Evolutionary conservation across 495 filamentous ascomycete genomes (phyloP).

Genomic region (Talaromyces liani): DNA sequence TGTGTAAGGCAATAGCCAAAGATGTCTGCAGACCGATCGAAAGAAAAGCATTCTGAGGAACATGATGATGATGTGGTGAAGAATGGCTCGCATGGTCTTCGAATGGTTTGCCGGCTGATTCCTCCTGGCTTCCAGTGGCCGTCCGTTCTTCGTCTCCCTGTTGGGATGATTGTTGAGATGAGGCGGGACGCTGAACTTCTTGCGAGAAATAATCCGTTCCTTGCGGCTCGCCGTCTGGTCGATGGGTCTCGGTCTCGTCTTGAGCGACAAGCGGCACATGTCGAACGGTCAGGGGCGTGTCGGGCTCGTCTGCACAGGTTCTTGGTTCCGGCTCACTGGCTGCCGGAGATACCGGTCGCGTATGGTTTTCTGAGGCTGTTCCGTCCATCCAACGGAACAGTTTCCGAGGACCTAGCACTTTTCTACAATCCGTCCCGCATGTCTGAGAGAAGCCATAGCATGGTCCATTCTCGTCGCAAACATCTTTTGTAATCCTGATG

Average conservation of each 20-base stretch:
- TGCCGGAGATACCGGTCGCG: neutral
- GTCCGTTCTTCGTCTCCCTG: conserved; percentile 1
- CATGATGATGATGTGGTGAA: conserved; percentile 81
- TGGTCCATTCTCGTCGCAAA: conserved; percentile 67
- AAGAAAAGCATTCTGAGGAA: conserved; percentile 89
- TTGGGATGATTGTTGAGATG: neutral
- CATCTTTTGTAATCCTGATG: conserved; percentile 52
- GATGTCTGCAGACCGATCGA: conserved; percentile 89
- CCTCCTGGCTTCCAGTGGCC: conserved; percentile 1
- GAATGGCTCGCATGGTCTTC: conserved; percentile 1
- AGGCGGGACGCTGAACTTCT: neutral
- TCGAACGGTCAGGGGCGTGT: conserved; percentile 10
- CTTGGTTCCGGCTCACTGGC: neutral
- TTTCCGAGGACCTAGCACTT: conserved; percentile 1
- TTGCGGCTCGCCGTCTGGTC: neutral
- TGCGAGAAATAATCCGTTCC: conserved; percentile 1
- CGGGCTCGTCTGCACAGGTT: conserved; percentile 1
- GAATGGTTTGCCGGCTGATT: neutral
- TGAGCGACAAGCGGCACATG: conserved; percentile 2
- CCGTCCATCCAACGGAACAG: neutral
- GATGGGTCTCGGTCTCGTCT: neutral
- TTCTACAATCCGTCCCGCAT: conserved; percentile 70
- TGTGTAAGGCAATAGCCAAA: conserved; percentile 91
- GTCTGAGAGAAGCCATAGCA: conserved; percentile 82
- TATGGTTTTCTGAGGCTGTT: neutral